Conservation (phyloP, 805 yeast genomes). For the Metschnikowia noctiluminum region DNA sequence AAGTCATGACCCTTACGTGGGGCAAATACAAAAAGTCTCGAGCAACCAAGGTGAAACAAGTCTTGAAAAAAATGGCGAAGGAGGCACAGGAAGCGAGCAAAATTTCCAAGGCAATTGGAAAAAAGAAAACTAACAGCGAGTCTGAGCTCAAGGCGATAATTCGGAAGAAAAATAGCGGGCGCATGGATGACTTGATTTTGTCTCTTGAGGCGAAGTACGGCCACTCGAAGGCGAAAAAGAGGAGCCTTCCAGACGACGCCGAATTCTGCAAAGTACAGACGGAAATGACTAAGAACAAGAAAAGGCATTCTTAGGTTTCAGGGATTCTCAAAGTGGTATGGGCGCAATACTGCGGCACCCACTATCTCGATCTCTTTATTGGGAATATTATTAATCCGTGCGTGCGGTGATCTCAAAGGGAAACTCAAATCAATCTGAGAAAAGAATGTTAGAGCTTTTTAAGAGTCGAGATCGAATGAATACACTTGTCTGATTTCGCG, state of each 20-base stretch:
- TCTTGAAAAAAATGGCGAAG: constrained; percentile 49
- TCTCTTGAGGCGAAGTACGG: constrained; percentile 51
- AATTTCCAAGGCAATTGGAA: constrained; percentile 37
- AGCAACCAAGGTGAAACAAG: constrained; percentile 44
- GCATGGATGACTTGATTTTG: constrained; percentile 46
- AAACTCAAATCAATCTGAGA: too few species aligned
- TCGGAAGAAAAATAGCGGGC: constrained; percentile 41
- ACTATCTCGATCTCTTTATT: too few species aligned
- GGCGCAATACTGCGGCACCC: neutral
- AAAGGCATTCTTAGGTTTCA: neutral
- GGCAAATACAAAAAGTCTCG: constrained; percentile 49
- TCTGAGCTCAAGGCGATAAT: constrained; percentile 47
- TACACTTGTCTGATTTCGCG: too few species aligned
- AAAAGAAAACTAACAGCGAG: constrained; percentile 26
- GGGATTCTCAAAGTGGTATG: neutral
- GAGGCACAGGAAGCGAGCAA: constrained; percentile 65
- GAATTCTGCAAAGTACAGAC: constrained; percentile 48
- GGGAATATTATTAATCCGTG: too few species aligned
- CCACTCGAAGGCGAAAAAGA: constrained; percentile 32
- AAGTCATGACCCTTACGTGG: constrained; percentile 40
- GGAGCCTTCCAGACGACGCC: constrained; percentile 41
- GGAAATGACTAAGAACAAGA: constrained; percentile 5
- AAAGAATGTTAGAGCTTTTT: too few species aligned
- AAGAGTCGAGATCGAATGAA: too few species aligned
- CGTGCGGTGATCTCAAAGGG: too few species aligned